A percentile compares a stretch with the other conserved stretches of the same genome.
phyloP scores from a whole-genome alignment of 2,329 filamentous ascomycete genomes.

The Claviceps cyperi region DNA sequence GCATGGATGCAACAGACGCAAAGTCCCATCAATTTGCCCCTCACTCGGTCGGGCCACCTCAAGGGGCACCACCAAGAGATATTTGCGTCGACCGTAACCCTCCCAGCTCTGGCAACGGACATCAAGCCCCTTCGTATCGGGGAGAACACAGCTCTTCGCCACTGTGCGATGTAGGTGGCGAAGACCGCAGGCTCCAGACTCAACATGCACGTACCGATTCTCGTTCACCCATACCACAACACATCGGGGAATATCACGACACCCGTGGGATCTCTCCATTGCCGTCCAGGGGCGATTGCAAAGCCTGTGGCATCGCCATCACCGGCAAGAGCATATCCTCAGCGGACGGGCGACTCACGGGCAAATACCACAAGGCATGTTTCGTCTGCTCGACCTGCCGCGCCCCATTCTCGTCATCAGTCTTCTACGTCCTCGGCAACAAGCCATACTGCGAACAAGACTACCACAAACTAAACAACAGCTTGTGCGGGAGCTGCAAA shows the following conservation, averaged over 20 bases:
- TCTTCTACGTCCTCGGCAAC: slow-evolving; percentile 85
- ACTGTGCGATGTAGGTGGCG: neutral
- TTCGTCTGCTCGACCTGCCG: slow-evolving; percentile 82
- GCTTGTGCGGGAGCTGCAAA: slow-evolving; percentile 66
- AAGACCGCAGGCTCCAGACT: neutral
- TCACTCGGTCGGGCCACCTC: slow-evolving; percentile 16
- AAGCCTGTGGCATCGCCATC: slow-evolving; percentile 66
- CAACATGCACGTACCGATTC: neutral
- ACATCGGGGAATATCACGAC: slow-evolving; percentile 14
- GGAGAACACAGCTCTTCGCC: slow-evolving; percentile 5
- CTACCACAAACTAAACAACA: slow-evolving; percentile 84
- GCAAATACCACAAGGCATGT: slow-evolving; percentile 87
- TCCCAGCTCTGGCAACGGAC: neutral
- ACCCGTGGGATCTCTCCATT: slow-evolving; percentile 25
- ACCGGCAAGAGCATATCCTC: slow-evolving; percentile 87
- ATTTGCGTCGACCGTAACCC: slow-evolving; percentile 7
- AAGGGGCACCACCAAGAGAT: slow-evolving; percentile 12
- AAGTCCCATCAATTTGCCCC: slow-evolving; percentile 12
- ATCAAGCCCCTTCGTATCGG: neutral
- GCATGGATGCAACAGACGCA: slow-evolving; percentile 20
- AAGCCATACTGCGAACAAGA: slow-evolving; percentile 81
- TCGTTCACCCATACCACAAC: neutral
- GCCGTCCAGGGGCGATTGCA: slow-evolving; percentile 59
- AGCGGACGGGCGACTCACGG: slow-evolving; percentile 79
- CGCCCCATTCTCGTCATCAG: slow-evolving; percentile 67